Evolutionary conservation across 768 basidiomycete genomes (phyloP).

Genomic region (Phlebiopsis flavidoalba): DNA sequence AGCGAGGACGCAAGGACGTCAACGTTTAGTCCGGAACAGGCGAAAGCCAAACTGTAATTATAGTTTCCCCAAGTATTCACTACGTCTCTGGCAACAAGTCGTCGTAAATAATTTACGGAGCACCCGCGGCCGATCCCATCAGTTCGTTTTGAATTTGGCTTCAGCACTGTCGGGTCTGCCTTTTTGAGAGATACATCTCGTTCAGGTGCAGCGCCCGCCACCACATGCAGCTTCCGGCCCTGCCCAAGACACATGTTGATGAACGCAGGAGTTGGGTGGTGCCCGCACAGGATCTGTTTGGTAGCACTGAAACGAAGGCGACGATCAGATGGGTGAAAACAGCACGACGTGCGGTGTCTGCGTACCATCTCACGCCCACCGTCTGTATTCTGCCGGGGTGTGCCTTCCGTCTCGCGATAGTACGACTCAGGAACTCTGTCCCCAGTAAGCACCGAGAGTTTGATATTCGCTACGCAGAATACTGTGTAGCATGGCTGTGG

Average conservation of each 20-base stretch:
- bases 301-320: slow-evolving; percentile 43
- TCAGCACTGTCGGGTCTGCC: slow-evolving; percentile 69
- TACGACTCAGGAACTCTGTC: slow-evolving; percentile 57
- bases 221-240: slow-evolving; percentile 56
- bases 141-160: slow-evolving; percentile 46
- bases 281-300: slow-evolving; percentile 70
- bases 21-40: slow-evolving; percentile 7
- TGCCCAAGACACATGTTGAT: slow-evolving; percentile 55
- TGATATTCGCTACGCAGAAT: slow-evolving; percentile 12
- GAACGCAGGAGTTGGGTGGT: slow-evolving; percentile 54
- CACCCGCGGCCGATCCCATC: not conserved
- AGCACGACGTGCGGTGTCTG: slow-evolving; percentile 6
- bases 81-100: too few relatives aligned
- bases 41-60: slow-evolving; percentile 22
- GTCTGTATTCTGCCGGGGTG: slow-evolving; percentile 72
- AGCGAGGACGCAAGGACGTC: slow-evolving; percentile 33
- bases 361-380: slow-evolving; percentile 68
- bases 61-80: not conserved
- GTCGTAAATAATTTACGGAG: not conserved
- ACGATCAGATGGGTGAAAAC: not conserved
- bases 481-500: not conserved
- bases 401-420: slow-evolving; percentile 62
- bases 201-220: slow-evolving; percentile 59
- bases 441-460: slow-evolving; percentile 61
- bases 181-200: slow-evolving; percentile 53